phyloP scores from a whole-genome alignment of 2,329 filamentous ascomycete species.

The Claviceps capensis region DNA sequence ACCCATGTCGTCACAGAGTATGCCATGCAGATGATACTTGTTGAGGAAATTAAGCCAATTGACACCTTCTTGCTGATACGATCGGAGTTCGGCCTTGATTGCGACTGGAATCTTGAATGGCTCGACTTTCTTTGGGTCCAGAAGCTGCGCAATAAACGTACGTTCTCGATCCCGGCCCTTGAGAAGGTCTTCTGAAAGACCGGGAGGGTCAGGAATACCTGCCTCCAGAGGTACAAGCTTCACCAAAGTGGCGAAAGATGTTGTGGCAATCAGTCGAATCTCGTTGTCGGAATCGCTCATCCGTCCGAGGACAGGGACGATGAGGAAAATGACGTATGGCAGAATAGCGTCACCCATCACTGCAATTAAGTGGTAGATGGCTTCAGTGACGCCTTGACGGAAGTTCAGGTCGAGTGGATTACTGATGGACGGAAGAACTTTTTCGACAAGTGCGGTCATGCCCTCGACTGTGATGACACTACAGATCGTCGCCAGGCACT shows the following conservation, averaged over 20 bases:
- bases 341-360: conserved; percentile 96
- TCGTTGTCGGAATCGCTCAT: conserved; percentile 99
- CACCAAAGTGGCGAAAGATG: conserved; percentile 90
- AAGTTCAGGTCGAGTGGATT: conserved; percentile 80
- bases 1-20: conserved; percentile 98
- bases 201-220: conserved; percentile 91
- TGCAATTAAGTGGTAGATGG: conserved; percentile 90
- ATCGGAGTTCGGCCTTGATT: conserved; percentile 91
- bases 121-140: conserved; percentile 95
- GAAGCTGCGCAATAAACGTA: conserved; percentile 90
- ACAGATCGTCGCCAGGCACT: conserved; percentile 93
- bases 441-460: conserved; percentile 91
- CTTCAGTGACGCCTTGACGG: conserved; percentile 88
- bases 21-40: conserved; percentile 92
- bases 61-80: conserved; percentile 96
- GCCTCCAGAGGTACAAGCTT: conserved; percentile 95
- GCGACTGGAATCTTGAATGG: conserved; percentile 85
- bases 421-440: conserved; percentile 80
- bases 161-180: conserved; percentile 86
- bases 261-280: conserved; percentile 85
- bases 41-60: conserved; percentile 99
- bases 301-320: conserved; percentile 87
- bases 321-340: conserved; percentile 96
- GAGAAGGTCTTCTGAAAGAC: conserved; percentile 75
- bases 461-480: conserved; percentile 90